phyloP scores from a whole-genome alignment of 495 filamentous ascomycete genomes.

The Aspergillus haitiensis region DNA sequence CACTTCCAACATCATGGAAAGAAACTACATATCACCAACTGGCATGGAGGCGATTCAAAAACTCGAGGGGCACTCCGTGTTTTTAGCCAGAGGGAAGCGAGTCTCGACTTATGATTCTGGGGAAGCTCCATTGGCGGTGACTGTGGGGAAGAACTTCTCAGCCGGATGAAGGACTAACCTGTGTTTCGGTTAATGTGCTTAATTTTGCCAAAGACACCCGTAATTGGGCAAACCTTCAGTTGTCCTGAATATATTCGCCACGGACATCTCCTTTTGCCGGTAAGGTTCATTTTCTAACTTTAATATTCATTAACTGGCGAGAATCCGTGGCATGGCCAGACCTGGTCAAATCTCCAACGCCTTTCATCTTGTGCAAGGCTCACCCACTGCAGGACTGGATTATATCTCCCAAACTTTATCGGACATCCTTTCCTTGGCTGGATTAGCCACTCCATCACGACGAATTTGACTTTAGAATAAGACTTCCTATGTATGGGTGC shows the following conservation, averaged over 20 bases:
- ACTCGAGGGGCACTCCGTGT: neutral
- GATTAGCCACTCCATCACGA: too few species aligned
- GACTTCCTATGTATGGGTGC: too few species aligned
- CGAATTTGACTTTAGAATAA: too few species aligned
- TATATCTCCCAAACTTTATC: too few species aligned
- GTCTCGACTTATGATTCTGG: constrained; percentile 3
- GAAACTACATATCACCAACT: constrained; percentile 6
- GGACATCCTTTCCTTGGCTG: too few species aligned
- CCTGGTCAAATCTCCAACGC: neutral
- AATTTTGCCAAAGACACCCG: neutral
- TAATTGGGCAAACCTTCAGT: neutral
- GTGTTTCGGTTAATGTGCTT: constrained; percentile 4
- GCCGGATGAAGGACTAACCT: constrained; percentile 4
- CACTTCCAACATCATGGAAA: constrained; percentile 7
- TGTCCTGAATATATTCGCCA: neutral
- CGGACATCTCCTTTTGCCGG: neutral
- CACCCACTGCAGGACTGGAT: too few species aligned
- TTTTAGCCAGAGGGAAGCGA: neutral
- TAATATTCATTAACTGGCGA: neutral
- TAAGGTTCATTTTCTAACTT: neutral
- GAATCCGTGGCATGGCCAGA: neutral
- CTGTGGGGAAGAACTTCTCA: neutral
- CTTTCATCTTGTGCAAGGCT: neutral
- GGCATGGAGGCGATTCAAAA: neutral
- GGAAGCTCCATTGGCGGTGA: constrained; percentile 5